A percentile compares a stretch with the other conserved stretches of the same genome.
phyloP scores from a whole-genome alignment of 192 early-diverging fungal genomes.

The Coemansia sp. region DNA sequence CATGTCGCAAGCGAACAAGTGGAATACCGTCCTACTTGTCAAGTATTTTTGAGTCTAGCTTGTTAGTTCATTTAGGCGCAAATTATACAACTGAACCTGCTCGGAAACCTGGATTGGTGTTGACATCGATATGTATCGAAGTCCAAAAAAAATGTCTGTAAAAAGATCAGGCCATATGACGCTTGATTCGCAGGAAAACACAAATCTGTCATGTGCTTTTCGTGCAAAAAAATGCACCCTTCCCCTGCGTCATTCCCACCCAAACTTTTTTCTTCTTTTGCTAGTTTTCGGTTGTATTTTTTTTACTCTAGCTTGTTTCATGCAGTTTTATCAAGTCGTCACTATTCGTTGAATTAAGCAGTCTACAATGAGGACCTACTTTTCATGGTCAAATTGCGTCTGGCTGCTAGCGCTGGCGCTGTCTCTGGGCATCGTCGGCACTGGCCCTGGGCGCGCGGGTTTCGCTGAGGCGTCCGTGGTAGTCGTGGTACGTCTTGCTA shows the following conservation, averaged over 20 bases:
- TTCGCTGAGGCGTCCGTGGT: slow-evolving; percentile 29
- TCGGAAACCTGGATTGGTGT: too few relatives aligned
- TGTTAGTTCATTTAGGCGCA: too few relatives aligned
- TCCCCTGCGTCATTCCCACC: neutral
- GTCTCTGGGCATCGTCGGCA: slow-evolving; percentile 19
- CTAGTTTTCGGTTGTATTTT: neutral
- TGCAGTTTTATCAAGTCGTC: slow-evolving; percentile 5
- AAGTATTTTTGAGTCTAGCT: too few relatives aligned
- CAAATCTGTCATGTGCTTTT: too few relatives aligned
- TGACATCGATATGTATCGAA: too few relatives aligned
- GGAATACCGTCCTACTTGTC: slow-evolving; percentile 53
- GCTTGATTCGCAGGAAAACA: too few relatives aligned
- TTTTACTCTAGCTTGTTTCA: neutral
- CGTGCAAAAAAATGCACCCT: too few relatives aligned
- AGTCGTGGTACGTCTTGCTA: slow-evolving; percentile 42
- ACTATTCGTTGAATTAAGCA: too few relatives aligned
- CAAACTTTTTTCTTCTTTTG: neutral
- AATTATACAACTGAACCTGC: too few relatives aligned
- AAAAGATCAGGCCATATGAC: too few relatives aligned
- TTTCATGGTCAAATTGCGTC: slow-evolving; percentile 4
- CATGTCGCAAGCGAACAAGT: slow-evolving; percentile 40
- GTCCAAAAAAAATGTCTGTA: too few relatives aligned
- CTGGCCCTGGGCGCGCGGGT: slow-evolving; percentile 4
- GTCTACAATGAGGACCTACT: neutral
- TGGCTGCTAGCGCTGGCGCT: slow-evolving; percentile 19